A percentile compares a stretch with the other conserved stretches of the same genome.
phyloP scores from a whole-genome alignment of 2,329 filamentous ascomycete genomes.

The Ophiostoma triangulosporum region DNA sequence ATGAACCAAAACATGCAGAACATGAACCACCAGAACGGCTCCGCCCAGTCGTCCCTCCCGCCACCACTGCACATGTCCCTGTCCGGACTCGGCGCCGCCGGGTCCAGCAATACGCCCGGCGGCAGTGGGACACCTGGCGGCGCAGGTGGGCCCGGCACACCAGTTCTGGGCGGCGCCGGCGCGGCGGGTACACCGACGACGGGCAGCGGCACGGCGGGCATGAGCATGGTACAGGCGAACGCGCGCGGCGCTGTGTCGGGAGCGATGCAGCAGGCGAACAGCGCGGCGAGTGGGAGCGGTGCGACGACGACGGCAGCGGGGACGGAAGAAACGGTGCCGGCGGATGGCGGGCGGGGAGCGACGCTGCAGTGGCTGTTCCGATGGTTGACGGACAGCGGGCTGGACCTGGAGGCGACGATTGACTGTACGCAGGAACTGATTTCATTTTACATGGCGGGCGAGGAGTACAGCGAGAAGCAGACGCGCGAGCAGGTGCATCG shows the following conservation, averaged over 20 bases:
- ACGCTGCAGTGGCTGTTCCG: constrained; percentile 54
- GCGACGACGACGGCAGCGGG: not conserved
- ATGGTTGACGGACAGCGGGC: constrained; percentile 75
- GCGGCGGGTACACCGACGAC: not conserved
- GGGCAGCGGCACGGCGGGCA: not conserved
- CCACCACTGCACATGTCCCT: not conserved
- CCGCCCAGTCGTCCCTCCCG: not conserved
- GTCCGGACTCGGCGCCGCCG: not conserved
- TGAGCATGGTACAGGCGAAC: constrained; percentile 10
- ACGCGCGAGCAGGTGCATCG: constrained; percentile 44
- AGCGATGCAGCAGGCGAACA: not conserved
- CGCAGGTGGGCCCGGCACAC: not conserved
- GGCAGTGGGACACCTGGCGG: not conserved
- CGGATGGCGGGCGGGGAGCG: constrained; percentile 17
- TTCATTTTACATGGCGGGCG: constrained; percentile 64
- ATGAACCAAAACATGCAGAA: not conserved
- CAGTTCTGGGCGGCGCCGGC: not conserved
- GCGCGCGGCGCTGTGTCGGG: constrained; percentile 13
- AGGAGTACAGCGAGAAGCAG: constrained; percentile 47
- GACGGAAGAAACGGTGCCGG: not conserved
- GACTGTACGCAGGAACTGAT: constrained; percentile 88
- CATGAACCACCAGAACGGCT: not conserved
- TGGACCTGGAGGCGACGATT: constrained; percentile 73
- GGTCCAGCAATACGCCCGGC: not conserved
- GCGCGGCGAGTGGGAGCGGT: not conserved